Conservation (phyloP, 2,329 filamentous ascomycete genomes). For the Tolypocladium amazonense region DNA sequence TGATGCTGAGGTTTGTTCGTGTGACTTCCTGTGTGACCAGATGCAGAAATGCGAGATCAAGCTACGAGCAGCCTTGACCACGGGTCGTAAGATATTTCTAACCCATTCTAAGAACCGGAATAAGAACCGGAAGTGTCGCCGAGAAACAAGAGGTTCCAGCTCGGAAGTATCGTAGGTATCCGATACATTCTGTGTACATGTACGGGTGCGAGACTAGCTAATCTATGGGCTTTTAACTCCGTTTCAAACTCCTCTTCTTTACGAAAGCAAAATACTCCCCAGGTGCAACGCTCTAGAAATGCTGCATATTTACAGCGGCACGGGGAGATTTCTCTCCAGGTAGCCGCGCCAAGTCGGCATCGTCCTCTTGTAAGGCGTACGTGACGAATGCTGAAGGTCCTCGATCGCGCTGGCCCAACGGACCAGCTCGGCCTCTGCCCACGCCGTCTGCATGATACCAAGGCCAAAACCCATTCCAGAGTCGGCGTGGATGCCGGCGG, state of each 20-base stretch:
- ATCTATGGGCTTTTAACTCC: background rate
- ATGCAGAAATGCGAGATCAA: background rate
- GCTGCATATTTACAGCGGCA: conserved; percentile 13
- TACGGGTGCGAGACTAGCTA: background rate
- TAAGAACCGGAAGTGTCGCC: background rate
- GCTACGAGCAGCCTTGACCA: background rate
- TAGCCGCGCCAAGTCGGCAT: conserved; percentile 44
- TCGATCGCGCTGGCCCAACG: conserved; percentile 55
- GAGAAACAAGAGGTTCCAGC: background rate
- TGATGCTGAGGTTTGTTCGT: no score
- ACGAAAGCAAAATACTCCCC: background rate
- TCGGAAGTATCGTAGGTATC: background rate
- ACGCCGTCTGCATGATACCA: conserved; percentile 49
- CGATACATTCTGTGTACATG: background rate
- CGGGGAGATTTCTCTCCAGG: conserved; percentile 32
- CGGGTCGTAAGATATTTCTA: background rate
- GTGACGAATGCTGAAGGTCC: conserved; percentile 36
- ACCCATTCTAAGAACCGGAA: background rate
- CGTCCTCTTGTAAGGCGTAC: conserved; percentile 34
- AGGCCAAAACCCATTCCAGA: conserved; percentile 52
- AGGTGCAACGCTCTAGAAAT: background rate
- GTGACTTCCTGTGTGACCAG: background rate
- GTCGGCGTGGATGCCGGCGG: conserved; percentile 44
- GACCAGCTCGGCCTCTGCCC: conserved; percentile 45
- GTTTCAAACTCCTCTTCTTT: background rate